Base-by-base conservation (phyloP, 2,329 filamentous ascomycete genomes). In the Phialophora verrucosa region DNA sequence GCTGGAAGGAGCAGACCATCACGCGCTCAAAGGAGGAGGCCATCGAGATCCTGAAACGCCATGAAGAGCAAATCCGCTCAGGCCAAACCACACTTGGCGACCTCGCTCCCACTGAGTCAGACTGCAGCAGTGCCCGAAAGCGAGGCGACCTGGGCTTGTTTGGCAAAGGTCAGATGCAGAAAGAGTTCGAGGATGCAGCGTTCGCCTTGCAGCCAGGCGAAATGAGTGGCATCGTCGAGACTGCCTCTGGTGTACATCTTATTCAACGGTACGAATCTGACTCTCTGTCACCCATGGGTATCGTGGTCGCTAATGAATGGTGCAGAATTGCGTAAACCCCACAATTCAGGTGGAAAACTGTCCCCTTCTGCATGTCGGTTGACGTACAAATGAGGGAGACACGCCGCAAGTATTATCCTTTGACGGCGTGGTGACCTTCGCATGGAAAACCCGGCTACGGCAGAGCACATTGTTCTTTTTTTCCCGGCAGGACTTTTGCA, bases 71-170 rank as follows among this genome's bases (percentile, higher is more conserved):
- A 76, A 98, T 99, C 80, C 85, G 87, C 78, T 83, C 84, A 64
- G 90, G 92, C 67, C 82, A 87, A 71, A 81, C 83, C 56, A 84
- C 85, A 60, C 85, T 99, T 49, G 92, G 92, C 56, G 91, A 97
- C 71, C 85, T 99, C 71, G 95, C 95, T 12, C 86, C 88, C 66
- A 91, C 88, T 51, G 95, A 98, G 82, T 96, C 92, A 17, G 95
- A 99, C 81, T 98, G 94, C 82, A 96, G 91, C 79, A 97, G 93
- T 74, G 93, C 95, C 32, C 88, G 93, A 74, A 99, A 98, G 85
- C 88, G 89, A 72, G 95, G 95, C 64, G 95, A 99, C 77, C 82
- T 99, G 82, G 95, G 95, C 23, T 97, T 93, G 80, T 99, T 99
- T 78, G 93, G 92, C 63, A 89, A 86, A 74, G 92, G 93, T 31